A percentile compares a stretch with the other conserved stretches of the same genome.
Conservation (phyloP, 2,329 filamentous ascomycete species). For the Nigrospora sphaerica region DNA sequence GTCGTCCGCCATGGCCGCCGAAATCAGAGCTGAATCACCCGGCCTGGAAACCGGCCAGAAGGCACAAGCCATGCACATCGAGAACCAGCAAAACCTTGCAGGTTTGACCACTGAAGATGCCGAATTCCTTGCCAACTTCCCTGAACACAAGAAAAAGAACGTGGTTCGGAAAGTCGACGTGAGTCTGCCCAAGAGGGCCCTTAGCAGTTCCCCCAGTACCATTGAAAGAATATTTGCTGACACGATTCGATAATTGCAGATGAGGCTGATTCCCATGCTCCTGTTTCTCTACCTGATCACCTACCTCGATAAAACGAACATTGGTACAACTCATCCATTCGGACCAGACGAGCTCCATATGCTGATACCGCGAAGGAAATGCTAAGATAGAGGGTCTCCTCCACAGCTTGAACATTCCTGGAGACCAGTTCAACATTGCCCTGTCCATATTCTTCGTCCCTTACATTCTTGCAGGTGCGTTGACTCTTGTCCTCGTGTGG, state of each 20-base stretch:
- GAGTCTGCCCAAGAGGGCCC: neutral
- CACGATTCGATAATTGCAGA: slow-evolving; percentile 3
- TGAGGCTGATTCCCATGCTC: slow-evolving; percentile 20
- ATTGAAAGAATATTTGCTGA: neutral
- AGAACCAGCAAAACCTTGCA: neutral
- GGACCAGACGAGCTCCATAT: no score
- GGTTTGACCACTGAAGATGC: slow-evolving; percentile 15
- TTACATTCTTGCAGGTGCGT: slow-evolving; percentile 12
- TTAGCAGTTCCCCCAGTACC: neutral
- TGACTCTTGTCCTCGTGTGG: no score
- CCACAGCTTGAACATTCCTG: slow-evolving; percentile 19
- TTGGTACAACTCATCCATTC: slow-evolving; percentile 4
- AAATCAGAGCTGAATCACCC: neutral
- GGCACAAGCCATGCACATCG: neutral
- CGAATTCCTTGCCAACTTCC: slow-evolving; percentile 22
- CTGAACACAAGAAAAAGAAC: slow-evolving; percentile 19
- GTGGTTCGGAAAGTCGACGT: slow-evolving; percentile 22
- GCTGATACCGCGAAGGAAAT: slow-evolving; percentile 10
- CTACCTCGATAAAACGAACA: slow-evolving; percentile 22
- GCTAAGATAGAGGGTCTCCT: slow-evolving; percentile 18
- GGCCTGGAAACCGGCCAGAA: neutral
- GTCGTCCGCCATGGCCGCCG: neutral
- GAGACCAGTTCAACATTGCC: slow-evolving; percentile 20
- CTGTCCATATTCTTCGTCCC: slow-evolving; percentile 21
- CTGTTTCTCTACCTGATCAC: slow-evolving; percentile 21